phyloP scores from a whole-genome alignment of 2,329 filamentous ascomycete species.

The Pestalotiopsis sp. region DNA sequence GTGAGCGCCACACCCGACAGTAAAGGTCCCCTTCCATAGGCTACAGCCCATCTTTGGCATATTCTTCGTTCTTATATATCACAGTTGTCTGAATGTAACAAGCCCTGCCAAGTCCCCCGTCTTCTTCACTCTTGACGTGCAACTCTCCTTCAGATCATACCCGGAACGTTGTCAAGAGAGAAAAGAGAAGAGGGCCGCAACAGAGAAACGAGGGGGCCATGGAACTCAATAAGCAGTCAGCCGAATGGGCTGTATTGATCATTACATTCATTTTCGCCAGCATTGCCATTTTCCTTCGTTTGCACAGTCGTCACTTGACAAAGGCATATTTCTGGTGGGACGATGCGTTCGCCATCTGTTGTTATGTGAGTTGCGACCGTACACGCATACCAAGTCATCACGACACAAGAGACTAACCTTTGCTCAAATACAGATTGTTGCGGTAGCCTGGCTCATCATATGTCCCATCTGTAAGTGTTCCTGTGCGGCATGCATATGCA shows the following conservation, averaged over 20 bases:
- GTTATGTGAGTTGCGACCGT: conserved; percentile 6
- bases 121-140: neutral
- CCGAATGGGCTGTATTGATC: conserved; percentile 9
- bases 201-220: neutral
- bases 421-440: neutral
- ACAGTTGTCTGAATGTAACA: neutral
- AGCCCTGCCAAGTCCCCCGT: neutral
- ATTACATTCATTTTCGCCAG: conserved; percentile 8
- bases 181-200: neutral
- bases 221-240: conserved; percentile 6
- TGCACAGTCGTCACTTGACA: conserved; percentile 8
- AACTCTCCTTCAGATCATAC: neutral
- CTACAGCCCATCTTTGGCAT: neutral
- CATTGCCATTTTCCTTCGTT: conserved; percentile 7
- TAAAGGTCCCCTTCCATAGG: neutral
- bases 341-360: conserved; percentile 10
- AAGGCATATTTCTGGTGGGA: conserved; percentile 13
- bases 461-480: conserved; percentile 6
- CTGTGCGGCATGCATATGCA: no score
- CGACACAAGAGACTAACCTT: neutral
- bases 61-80: neutral
- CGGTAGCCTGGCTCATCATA: conserved; percentile 6
- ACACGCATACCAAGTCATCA: no score
- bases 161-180: neutral
- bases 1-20: neutral